phyloP scores from a whole-genome alignment of 2,329 filamentous ascomycete species.

The Davidsoniella neocaledoniae region DNA sequence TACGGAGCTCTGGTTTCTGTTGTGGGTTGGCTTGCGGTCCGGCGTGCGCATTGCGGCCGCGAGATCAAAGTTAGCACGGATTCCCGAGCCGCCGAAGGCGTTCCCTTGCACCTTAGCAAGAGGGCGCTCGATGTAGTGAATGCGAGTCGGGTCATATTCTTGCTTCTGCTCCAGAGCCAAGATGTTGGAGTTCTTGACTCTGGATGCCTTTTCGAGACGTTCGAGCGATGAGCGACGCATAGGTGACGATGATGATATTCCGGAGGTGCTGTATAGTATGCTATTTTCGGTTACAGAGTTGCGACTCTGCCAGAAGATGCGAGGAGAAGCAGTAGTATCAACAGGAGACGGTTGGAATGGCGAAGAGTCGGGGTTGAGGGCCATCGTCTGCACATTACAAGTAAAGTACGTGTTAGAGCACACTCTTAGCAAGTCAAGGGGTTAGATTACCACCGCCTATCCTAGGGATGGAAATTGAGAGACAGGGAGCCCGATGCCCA shows the following conservation, averaged over 20 bases:
- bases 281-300: slow-evolving; percentile 59
- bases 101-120: slow-evolving; percentile 62
- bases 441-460: slow-evolving; percentile 12
- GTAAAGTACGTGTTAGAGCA: slow-evolving; percentile 17
- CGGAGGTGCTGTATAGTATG: slow-evolving; percentile 38
- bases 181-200: slow-evolving; percentile 97
- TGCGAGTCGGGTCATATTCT: slow-evolving; percentile 71
- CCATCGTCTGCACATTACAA: slow-evolving; percentile 38
- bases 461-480: slow-evolving; percentile 13
- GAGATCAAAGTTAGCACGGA: slow-evolving; percentile 27
- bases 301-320: slow-evolving; percentile 79
- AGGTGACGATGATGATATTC: slow-evolving; percentile 45
- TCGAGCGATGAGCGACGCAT: slow-evolving; percentile 82
- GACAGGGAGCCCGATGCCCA: slow-evolving; percentile 7
- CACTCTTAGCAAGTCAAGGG: not conserved
- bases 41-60: slow-evolving; percentile 17
- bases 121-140: slow-evolving; percentile 67
- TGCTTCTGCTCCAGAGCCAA: slow-evolving; percentile 82
- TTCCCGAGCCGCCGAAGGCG: slow-evolving; percentile 42
- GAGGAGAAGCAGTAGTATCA: slow-evolving; percentile 34
- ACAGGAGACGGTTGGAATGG: slow-evolving; percentile 75
- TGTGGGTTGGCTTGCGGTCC: slow-evolving; percentile 22
- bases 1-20: slow-evolving; percentile 32
- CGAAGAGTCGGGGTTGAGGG: slow-evolving; percentile 56
- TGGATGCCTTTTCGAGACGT: slow-evolving; percentile 82